phyloP scores from a whole-genome alignment of 768 basidiomycete genomes.

The Pleurotus djamor region DNA sequence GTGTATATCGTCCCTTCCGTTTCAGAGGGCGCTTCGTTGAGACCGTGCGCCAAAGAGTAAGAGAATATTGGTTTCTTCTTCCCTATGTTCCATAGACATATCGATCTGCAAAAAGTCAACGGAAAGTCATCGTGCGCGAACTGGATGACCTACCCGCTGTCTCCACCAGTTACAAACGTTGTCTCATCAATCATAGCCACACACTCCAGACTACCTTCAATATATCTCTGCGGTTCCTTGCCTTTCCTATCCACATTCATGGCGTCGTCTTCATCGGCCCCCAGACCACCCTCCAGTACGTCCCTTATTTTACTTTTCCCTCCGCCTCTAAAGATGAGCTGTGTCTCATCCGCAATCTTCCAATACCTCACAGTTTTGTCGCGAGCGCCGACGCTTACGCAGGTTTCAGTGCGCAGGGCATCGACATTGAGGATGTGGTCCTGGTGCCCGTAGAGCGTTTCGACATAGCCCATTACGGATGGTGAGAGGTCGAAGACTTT shows the following conservation, averaged over 20 bases:
- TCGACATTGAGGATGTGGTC: conserved; percentile 80
- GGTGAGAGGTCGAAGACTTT: conserved; percentile 78
- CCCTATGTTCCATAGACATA: conserved; percentile 86
- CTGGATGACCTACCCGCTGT: conserved; percentile 76
- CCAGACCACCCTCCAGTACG: conserved; percentile 74
- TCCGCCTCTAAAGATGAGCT: conserved; percentile 96
- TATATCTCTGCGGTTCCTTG: conserved; percentile 46
- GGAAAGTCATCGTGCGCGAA: not conserved
- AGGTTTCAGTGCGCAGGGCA: conserved; percentile 78
- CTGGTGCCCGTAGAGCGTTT: conserved; percentile 97
- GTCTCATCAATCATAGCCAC: conserved; percentile 95
- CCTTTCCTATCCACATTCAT: conserved; percentile 19
- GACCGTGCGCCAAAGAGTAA: conserved; percentile 83
- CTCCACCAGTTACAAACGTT: conserved; percentile 91
- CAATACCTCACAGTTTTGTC: conserved; percentile 94
- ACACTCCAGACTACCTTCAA: conserved; percentile 91
- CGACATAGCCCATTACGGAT: conserved; percentile 86
- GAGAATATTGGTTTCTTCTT: conserved; percentile 97
- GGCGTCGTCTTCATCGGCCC: conserved; percentile 57
- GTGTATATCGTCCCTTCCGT: conserved; percentile 73
- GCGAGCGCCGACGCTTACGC: conserved; percentile 83
- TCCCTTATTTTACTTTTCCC: conserved; percentile 78
- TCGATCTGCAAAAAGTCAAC: conserved; percentile 52
- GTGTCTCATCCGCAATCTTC: conserved; percentile 95
- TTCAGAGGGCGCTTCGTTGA: conserved; percentile 67